phyloP scores from a whole-genome alignment of 192 early-diverging fungal species.

The Phycomyces blakesleeanus region DNA sequence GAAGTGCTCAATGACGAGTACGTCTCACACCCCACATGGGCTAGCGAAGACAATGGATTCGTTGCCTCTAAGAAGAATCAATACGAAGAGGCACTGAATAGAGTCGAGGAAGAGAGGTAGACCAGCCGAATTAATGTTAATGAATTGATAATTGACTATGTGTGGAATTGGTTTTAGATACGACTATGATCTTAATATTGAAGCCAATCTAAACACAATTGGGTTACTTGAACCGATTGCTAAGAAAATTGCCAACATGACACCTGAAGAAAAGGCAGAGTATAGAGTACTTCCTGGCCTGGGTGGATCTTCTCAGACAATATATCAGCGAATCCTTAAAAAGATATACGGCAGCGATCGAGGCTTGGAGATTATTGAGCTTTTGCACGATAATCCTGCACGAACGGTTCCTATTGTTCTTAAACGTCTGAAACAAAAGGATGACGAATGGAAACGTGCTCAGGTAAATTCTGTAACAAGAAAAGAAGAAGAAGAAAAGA shows the following conservation, averaged over 20 bases:
- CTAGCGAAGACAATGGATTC: conserved; percentile 86
- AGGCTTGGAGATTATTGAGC: conserved; percentile 84
- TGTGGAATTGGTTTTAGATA: conserved; percentile 33
- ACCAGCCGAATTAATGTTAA: background rate
- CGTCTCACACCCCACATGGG: conserved; percentile 89
- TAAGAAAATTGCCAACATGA: conserved; percentile 74
- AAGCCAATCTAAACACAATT: conserved; percentile 88
- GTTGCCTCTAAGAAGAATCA: conserved; percentile 85
- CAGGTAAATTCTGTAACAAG: too few species aligned
- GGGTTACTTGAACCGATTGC: conserved; percentile 84
- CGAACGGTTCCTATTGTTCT: conserved; percentile 90
- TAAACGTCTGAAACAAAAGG: conserved; percentile 94
- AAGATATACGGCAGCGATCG: conserved; percentile 90
- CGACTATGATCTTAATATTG: conserved; percentile 96
- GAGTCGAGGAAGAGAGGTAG: conserved; percentile 90
- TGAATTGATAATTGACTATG: background rate
- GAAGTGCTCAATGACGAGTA: conserved; percentile 96
- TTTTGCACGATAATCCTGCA: conserved; percentile 85
- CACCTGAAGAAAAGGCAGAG: conserved; percentile 66
- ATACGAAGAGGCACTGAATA: conserved; percentile 88
- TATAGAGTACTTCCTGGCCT: conserved; percentile 74
- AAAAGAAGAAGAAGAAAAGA: conserved; percentile 95
- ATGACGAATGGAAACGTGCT: conserved; percentile 92
- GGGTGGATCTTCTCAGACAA: conserved; percentile 78
- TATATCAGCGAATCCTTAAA: conserved; percentile 86